Evolutionary conservation across 2,329 filamentous ascomycete genomes (phyloP), one percentile per base, ranked within the genome.

Genomic region (Sodiomyces alkalinus): DNA sequence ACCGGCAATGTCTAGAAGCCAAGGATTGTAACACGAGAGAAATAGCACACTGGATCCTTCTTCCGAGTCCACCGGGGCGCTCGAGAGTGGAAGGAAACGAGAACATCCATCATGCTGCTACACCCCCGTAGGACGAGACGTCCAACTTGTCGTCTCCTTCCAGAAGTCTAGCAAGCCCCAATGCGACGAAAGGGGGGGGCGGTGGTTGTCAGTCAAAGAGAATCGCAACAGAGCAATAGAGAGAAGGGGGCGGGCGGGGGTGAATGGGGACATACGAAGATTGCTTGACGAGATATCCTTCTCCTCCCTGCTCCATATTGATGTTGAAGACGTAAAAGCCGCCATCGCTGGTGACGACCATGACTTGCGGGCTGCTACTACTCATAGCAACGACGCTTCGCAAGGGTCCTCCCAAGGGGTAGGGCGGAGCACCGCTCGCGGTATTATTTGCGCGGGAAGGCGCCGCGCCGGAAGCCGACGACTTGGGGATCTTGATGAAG

Each of bases 371-470:
- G 16, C 80, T 86, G 47, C 76, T 92, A 45, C 78, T 90, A 48
- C 82, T 93, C 77, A 98, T 92, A 7, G 90, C 87, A 23, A 98
- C 90, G n/a, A 98, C 87, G 39, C 83, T 93, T 39, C 80, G 67
- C 22, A 92, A 53, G 0, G 81, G 75, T 6, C 27, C 27, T 5
- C 11, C n/a, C 7, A 21, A 29, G 6, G 20, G n/a, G 6, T 7
- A n/a, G 14, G 13, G 6, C 14, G 23, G 12, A 0, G 64, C 42
- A 4, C 32, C 34, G 19, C 33, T 16, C n/a, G 15, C 20, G 15
- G 16, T 29, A 8, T 13, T 29, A 6, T 26, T 22, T 7, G 30
- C 22, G 13, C 35, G 35, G 10, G 15, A 19, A 13, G 28, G 12
- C 17, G 33, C 17, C n/a, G 49, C 44, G 42, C 58, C 43, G 5